Evolutionary conservation across 2,329 filamentous ascomycete genomes (phyloP).

Genomic region (Albophoma yamanashiensis): DNA sequence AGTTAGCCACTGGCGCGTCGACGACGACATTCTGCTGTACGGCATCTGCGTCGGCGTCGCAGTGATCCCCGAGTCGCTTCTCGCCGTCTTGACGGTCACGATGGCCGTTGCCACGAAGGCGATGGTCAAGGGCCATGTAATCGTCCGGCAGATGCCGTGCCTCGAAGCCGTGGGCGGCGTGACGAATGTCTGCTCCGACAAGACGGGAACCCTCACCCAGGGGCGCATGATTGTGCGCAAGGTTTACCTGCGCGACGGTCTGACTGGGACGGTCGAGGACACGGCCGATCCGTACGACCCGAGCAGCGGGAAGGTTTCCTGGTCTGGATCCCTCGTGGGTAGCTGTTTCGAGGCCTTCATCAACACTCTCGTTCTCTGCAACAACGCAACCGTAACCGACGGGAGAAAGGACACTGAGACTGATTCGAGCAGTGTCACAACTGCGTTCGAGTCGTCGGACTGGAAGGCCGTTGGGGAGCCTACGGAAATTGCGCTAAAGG

Average conservation of each 20-base stretch:
- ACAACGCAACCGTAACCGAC: slow-evolving; percentile 42
- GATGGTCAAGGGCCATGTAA: slow-evolving; percentile 54
- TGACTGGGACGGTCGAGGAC: slow-evolving; percentile 40
- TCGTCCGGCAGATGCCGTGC: slow-evolving; percentile 53
- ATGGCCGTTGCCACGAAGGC: slow-evolving; percentile 57
- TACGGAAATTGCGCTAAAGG: slow-evolving; percentile 64
- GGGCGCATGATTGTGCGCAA: slow-evolving; percentile 57
- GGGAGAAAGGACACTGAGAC: slow-evolving; percentile 34
- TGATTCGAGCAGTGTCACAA: slow-evolving; percentile 36
- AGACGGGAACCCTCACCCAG: slow-evolving; percentile 57
- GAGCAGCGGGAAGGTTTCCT: slow-evolving; percentile 39
- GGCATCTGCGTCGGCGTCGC: slow-evolving; percentile 51
- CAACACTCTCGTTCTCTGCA: slow-evolving; percentile 49
- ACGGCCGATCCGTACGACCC: slow-evolving; percentile 52
- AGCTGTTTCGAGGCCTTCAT: slow-evolving; percentile 35
- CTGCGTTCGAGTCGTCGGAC: slow-evolving; percentile 27
- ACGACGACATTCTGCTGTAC: slow-evolving; percentile 48
- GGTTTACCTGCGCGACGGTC: slow-evolving; percentile 47
- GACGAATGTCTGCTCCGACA: slow-evolving; percentile 62
- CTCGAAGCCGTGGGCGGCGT: slow-evolving; percentile 59
- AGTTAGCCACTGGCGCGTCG: slow-evolving; percentile 41
- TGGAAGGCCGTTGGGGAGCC: slow-evolving; percentile 57
- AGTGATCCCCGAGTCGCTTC: slow-evolving; percentile 55
- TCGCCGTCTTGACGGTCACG: slow-evolving; percentile 61
- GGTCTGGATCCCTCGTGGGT: slow-evolving; percentile 29